phyloP scores from a whole-genome alignment of 495 filamentous ascomycete genomes.

The Haplographium delicatum region DNA sequence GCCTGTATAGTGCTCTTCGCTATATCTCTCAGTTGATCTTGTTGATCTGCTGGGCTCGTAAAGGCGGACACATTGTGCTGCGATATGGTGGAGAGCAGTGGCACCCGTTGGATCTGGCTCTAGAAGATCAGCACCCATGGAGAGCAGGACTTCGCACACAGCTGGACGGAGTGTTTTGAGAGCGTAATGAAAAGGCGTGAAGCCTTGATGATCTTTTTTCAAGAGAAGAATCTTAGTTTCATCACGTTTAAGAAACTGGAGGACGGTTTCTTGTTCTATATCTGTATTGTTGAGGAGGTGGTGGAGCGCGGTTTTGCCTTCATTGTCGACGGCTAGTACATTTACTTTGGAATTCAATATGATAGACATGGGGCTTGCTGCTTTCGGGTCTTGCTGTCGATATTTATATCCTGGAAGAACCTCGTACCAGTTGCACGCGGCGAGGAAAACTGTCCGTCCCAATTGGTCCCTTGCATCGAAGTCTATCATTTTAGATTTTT shows the following conservation, averaged over 20 bases:
- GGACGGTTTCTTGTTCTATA: conserved; percentile 16
- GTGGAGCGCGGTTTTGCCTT: conserved; percentile 27
- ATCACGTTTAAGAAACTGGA: conserved; percentile 14
- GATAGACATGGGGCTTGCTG: conserved; percentile 1
- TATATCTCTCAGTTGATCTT: background rate
- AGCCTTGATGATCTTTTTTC: conserved; percentile 19
- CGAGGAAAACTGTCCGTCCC: conserved; percentile 23
- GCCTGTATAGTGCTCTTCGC: conserved; percentile 1
- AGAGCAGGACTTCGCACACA: conserved; percentile 13
- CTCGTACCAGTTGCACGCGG: conserved; percentile 14
- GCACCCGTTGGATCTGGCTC: conserved; percentile 20
- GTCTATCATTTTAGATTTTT: conserved; percentile 18
- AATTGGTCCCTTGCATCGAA: conserved; percentile 24
- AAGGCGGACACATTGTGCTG: conserved; percentile 5
- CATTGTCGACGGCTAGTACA: conserved; percentile 20
- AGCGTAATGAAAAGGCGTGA: conserved; percentile 26
- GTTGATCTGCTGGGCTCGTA: background rate
- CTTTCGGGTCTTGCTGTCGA: background rate
- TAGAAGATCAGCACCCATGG: conserved; percentile 20
- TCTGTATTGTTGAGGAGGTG: conserved; percentile 24
- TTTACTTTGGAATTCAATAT: conserved; percentile 22
- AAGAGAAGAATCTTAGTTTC: conserved; percentile 5
- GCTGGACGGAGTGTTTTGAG: conserved; percentile 18
- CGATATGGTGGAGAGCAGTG: conserved; percentile 26
- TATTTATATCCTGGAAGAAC: conserved; percentile 8